Evolutionary conservation across 148 eudicot genomes (phyloP), one percentile per base, ranked within the genome.

Genomic region (Nepenthes gracilis): DNA sequence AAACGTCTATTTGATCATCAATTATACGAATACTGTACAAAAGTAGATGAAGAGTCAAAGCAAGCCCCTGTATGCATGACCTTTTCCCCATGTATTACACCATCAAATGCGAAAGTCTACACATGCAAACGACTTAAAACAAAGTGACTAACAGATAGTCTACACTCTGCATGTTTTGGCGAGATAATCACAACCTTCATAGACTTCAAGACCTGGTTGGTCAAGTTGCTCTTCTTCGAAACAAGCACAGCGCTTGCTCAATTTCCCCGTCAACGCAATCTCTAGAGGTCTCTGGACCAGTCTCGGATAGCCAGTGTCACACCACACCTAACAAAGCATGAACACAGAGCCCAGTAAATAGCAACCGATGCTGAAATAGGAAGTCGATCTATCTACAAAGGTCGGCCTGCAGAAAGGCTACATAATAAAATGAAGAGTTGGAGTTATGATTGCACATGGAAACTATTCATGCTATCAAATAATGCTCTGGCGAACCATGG

Each of bases 201-300:
- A 92, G 11, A 80, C 65, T 67, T 92, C 94, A 51, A 84, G 69
- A 23, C 85, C 92, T 2, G 82, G 64, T 49, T 79, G 82, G 34
- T 70, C 80, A 33, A 93, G 76, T 49, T 77, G 74, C 1, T 79
- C 83, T 71, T 80, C 79, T 51, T 60, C 74, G 64, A 86, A 67
- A 68, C 99, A 93, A 49, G 79, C 96, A 77, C 99, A 93, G 0
- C 99, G 84, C 67, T 86, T 88, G 78, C 89, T 93, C 79, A 76
- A 75, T 74, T 93, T 82, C 64, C 96, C 99, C 0, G 88, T 82
- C 78, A 93, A 67, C 6, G 96, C 99, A 67, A 93, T 93, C 57
- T 86, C 94, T 10, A 80, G 48, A 2, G 99, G 96, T 36, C 88
- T 77, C 79, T 83, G 84, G 65, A 86, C 87, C 60, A 93, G 60